phyloP scores from a whole-genome alignment of 78 protist species.

The Dictyostelium citrinum region DNA sequence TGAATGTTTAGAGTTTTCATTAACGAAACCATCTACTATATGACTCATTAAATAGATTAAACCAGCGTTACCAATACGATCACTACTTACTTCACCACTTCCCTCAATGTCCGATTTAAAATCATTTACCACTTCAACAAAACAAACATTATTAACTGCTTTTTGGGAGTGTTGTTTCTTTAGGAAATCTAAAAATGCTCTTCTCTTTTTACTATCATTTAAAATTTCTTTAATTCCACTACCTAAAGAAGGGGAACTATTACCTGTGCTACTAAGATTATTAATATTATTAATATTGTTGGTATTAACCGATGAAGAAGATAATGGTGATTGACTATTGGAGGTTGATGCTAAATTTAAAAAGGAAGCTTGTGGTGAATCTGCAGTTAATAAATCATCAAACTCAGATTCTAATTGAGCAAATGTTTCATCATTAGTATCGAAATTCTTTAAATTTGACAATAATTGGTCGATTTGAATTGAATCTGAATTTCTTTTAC shows the following conservation, averaged over 20 bases:
- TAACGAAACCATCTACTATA: constrained; percentile 59
- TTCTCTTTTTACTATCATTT: constrained; percentile 18
- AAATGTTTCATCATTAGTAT: background rate
- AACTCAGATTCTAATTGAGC: constrained; percentile 4
- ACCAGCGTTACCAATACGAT: constrained; percentile 30
- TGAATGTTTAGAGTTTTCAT: constrained; percentile 37
- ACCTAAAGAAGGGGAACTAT: background rate
- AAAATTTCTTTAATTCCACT: constrained; percentile 28
- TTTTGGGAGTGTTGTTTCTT: constrained; percentile 50
- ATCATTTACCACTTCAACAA: constrained; percentile 66
- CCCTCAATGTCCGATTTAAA: constrained; percentile 53
- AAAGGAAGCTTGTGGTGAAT: constrained; percentile 16
- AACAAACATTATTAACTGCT: constrained; percentile 68
- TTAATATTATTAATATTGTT: background rate
- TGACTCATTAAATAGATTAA: constrained; percentile 36
- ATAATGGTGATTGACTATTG: background rate
- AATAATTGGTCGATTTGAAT: constrained; percentile 48
- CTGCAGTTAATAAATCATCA: background rate
- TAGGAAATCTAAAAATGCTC: constrained; percentile 54
- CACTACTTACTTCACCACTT: background rate
- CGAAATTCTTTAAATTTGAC: constrained; percentile 13
- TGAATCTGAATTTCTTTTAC: background rate
- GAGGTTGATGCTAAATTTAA: background rate
- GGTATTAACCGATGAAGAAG: background rate
- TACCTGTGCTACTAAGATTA: background rate